A percentile compares a stretch with the other conserved stretches of the same genome.
phyloP scores from a whole-genome alignment of 2,329 filamentous ascomycete species.

The Fusarium sublunatum region DNA sequence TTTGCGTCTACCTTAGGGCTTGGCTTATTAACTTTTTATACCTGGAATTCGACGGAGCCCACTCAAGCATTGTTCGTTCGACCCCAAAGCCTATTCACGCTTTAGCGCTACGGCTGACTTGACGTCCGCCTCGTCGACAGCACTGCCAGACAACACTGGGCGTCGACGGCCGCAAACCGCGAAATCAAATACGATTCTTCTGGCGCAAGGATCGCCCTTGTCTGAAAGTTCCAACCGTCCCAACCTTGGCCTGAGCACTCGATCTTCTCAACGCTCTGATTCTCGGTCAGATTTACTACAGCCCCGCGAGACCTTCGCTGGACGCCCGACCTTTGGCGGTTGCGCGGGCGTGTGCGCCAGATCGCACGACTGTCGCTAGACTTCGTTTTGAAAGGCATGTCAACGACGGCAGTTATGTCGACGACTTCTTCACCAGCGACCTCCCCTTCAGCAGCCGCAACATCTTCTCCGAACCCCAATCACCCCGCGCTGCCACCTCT shows the following conservation, averaged over 20 bases:
- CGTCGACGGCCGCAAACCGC: conserved; percentile 25
- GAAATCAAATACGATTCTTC: conserved; percentile 13
- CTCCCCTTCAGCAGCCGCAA: conserved; percentile 62
- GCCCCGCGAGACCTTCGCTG: conserved; percentile 37
- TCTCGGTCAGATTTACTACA: conserved; percentile 37
- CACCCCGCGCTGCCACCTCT: conserved; percentile 67
- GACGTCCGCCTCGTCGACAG: conserved; percentile 40
- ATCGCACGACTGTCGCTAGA: conserved; percentile 47
- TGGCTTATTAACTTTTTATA: conserved; percentile 42
- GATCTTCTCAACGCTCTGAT: conserved; percentile 17
- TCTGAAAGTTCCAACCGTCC: conserved; percentile 16
- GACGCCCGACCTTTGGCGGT: conserved; percentile 40
- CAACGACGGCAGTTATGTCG: conserved; percentile 66
- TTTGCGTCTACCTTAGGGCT: conserved; percentile 46
- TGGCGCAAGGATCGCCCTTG: conserved; percentile 29
- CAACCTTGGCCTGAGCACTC: conserved; percentile 26
- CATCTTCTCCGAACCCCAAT: conserved; percentile 60
- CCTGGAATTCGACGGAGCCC: conserved; percentile 40
- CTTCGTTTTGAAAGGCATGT: conserved; percentile 47
- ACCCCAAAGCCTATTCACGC: conserved; percentile 26
- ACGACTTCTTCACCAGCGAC: conserved; percentile 65
- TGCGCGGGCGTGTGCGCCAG: conserved; percentile 47
- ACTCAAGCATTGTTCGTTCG: conserved; percentile 23
- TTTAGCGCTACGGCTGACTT: conserved; percentile 46
- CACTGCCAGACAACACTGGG: conserved; percentile 25